Percentiles rank a stretch among this genome's conserved stretches.
Evolutionary conservation across 2,329 filamentous ascomycete species (phyloP).

Genomic region (Xenosphaeropsis pyriputrescens): DNA sequence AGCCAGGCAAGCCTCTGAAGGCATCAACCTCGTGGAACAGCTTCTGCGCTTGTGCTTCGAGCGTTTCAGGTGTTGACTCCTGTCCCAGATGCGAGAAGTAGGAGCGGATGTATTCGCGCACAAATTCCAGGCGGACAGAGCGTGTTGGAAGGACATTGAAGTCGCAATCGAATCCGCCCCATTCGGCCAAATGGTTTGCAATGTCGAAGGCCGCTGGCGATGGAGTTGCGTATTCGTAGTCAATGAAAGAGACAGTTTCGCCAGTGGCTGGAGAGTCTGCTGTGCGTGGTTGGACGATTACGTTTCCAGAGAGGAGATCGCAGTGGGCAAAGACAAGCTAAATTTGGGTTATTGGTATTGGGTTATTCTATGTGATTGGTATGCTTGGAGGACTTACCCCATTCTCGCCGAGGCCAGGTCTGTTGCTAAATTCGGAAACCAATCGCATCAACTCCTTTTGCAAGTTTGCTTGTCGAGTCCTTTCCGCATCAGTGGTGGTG

Average conservation of each 20-base stretch:
- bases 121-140: constrained; percentile 63
- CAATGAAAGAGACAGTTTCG: constrained; percentile 69
- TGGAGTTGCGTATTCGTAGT: constrained; percentile 95
- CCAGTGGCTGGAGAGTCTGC: constrained; percentile 20
- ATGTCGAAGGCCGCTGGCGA: constrained; percentile 93
- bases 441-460: constrained; percentile 63
- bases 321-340: constrained; percentile 89
- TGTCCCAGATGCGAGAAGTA: constrained; percentile 45
- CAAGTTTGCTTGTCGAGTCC: constrained; percentile 48
- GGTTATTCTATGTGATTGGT: too few relatives aligned
- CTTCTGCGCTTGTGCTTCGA: constrained; percentile 48
- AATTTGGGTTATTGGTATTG: background rate
- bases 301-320: constrained; percentile 90
- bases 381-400: constrained; percentile 38
- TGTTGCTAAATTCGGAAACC: constrained; percentile 57
- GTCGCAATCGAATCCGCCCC: constrained; percentile 95
- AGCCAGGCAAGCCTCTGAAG: constrained; percentile 80
- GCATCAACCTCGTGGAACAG: constrained; percentile 71
- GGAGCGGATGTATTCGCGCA: constrained; percentile 66
- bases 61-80: constrained; percentile 22
- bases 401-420: constrained; percentile 60
- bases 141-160: constrained; percentile 68
- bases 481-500: constrained; percentile 52
- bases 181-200: constrained; percentile 96
- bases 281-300: constrained; percentile 59